Conservation (phyloP, 345 rosid genomes). For the Eucalyptus tenuipes region DNA sequence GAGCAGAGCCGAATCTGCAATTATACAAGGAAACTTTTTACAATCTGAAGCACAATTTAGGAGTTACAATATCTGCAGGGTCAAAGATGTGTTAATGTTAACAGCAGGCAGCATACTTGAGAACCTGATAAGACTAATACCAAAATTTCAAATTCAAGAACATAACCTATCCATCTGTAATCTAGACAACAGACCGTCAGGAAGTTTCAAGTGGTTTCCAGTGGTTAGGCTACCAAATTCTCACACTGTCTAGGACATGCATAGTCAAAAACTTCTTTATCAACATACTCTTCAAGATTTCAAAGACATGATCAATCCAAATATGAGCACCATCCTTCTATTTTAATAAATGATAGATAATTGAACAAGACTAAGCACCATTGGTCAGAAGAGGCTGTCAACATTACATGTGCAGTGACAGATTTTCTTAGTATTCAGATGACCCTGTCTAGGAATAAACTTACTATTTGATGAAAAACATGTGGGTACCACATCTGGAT, state of each 20-base stretch:
- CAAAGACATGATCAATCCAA: background rate
- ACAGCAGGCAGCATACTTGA: background rate
- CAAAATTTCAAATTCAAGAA: background rate
- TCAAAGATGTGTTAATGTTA: background rate
- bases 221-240: background rate
- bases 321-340: background rate
- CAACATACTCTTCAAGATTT: background rate
- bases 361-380: background rate
- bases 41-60: background rate
- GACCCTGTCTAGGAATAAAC: background rate
- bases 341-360: background rate
- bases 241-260: background rate
- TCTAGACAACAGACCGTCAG: background rate
- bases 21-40: background rate
- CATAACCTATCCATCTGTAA: background rate
- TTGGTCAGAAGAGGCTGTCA: background rate
- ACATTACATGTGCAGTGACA: background rate
- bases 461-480: background rate
- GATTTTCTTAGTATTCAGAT: background rate
- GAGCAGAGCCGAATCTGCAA: constrained; percentile 91
- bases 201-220: background rate
- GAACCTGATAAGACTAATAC: background rate
- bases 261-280: background rate
- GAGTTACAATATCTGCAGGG: background rate
- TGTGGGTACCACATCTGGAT: background rate